Conservation (phyloP, 306 rosid species). For the Inga laurina region DNA sequence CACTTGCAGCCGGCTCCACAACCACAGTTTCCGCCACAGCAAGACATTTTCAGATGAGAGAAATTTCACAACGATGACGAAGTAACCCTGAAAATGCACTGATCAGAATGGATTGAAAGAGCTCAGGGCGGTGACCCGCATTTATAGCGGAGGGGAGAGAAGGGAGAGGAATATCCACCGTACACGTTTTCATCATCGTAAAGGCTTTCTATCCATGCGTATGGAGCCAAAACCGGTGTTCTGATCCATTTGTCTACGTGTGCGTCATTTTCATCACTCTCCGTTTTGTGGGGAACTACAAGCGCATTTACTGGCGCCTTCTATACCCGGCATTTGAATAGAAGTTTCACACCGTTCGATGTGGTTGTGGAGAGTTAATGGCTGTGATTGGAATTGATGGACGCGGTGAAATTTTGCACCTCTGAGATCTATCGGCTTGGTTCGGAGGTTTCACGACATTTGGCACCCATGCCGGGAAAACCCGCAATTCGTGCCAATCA, state of each 20-base stretch:
- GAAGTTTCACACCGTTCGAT: background rate
- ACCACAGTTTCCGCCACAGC: conserved; percentile 15
- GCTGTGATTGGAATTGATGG: background rate
- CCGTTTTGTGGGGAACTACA: background rate
- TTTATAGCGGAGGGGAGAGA: conserved; percentile 21
- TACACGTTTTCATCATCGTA: conserved; percentile 36
- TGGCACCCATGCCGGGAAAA: background rate
- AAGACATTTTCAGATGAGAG: conserved; percentile 4
- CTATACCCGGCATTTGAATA: background rate
- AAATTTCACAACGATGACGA: background rate
- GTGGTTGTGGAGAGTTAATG: background rate
- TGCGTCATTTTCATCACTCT: background rate
- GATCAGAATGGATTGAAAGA: background rate
- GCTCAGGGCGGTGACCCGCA: background rate
- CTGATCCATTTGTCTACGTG: background rate
- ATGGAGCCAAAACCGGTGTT: background rate
- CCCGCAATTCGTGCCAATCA: background rate
- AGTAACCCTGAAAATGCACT: too few relatives aligned
- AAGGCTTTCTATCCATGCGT: background rate
- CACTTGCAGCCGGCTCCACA: conserved; percentile 10
- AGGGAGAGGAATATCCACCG: conserved; percentile 24
- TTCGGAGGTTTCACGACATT: background rate
- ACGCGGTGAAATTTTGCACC: background rate
- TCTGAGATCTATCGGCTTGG: background rate
- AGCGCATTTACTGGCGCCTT: background rate